phyloP scores from a whole-genome alignment of 768 basidiomycete species.

The Lentinula aciculospora region DNA sequence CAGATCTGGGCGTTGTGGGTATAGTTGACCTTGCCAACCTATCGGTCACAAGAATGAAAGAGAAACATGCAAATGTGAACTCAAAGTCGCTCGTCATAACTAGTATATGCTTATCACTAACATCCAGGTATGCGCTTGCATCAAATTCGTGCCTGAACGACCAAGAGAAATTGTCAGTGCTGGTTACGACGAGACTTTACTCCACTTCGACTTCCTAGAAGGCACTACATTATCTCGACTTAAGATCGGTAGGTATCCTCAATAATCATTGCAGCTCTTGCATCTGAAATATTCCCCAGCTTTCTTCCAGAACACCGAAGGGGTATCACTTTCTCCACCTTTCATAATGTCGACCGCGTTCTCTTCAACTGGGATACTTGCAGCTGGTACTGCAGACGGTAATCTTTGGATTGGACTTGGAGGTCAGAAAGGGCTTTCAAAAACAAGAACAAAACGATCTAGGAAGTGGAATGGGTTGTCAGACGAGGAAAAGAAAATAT shows the following conservation, averaged over 20 bases:
- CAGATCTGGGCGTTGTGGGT: slow-evolving; percentile 67
- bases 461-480: slow-evolving; percentile 73
- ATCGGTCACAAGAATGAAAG: slow-evolving; percentile 50
- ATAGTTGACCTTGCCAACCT: slow-evolving; percentile 52
- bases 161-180: slow-evolving; percentile 71
- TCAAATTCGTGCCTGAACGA: slow-evolving; percentile 67
- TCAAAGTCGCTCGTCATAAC: background rate
- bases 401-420: slow-evolving; percentile 64
- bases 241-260: slow-evolving; percentile 45
- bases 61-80: slow-evolving; percentile 58
- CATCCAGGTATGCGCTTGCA: slow-evolving; percentile 63
- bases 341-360: slow-evolving; percentile 65
- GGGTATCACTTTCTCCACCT: slow-evolving; percentile 64
- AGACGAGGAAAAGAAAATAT: slow-evolving; percentile 33
- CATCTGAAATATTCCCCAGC: background rate
- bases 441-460: slow-evolving; percentile 42
- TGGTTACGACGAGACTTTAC: slow-evolving; percentile 64
- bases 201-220: slow-evolving; percentile 64
- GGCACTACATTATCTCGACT: slow-evolving; percentile 51
- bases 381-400: slow-evolving; percentile 74
- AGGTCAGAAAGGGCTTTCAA: slow-evolving; percentile 39
- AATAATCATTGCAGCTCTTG: background rate
- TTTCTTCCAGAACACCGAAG: slow-evolving; percentile 29
- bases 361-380: slow-evolving; percentile 53
- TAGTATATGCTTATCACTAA: background rate